phyloP scores from a whole-genome alignment of 2,329 filamentous ascomycete genomes.

The Verruconis gallopava region DNA sequence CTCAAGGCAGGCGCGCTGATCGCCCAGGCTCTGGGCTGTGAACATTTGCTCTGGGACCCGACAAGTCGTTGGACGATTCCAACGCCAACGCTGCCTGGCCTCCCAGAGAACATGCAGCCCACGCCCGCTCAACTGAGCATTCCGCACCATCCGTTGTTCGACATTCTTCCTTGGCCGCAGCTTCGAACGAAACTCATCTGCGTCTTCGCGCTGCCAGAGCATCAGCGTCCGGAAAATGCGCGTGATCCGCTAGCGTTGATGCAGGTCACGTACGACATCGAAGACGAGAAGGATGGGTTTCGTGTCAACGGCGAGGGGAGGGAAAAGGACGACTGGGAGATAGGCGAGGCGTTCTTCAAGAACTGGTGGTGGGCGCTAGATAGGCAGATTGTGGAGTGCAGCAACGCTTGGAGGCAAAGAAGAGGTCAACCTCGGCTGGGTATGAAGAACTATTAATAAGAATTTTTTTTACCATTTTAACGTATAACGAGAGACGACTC shows the following conservation, averaged over 20 bases:
- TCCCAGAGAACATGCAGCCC: conserved; percentile 37
- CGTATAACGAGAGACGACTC: too few species aligned
- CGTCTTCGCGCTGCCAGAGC: conserved; percentile 34
- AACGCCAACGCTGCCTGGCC: conserved; percentile 21
- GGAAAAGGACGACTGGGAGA: conserved; percentile 37
- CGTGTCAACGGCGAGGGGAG: conserved; percentile 40
- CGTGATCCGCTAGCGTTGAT: conserved; percentile 34
- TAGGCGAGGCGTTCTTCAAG: conserved; percentile 42
- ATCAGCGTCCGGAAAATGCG: conserved; percentile 33
- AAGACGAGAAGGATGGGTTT: conserved; percentile 39
- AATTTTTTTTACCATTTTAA: too few species aligned
- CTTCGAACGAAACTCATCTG: conserved; percentile 39
- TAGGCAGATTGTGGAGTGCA: conserved; percentile 34
- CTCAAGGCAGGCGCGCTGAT: conserved; percentile 36
- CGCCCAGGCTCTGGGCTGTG: conserved; percentile 33
- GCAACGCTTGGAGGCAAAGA: conserved; percentile 35
- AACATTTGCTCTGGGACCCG: conserved; percentile 33
- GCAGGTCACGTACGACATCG: conserved; percentile 42
- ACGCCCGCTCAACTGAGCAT: conserved; percentile 34
- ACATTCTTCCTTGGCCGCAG: conserved; percentile 43
- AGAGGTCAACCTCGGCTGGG: conserved; percentile 26
- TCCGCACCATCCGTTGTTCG: conserved; percentile 42
- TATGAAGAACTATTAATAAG: too few species aligned
- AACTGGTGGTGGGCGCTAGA: conserved; percentile 48
- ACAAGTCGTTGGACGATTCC: conserved; percentile 36